Base-by-base conservation (phyloP, 176 grass and related monocot species). In the Rhynchospora breviuscula region DNA sequence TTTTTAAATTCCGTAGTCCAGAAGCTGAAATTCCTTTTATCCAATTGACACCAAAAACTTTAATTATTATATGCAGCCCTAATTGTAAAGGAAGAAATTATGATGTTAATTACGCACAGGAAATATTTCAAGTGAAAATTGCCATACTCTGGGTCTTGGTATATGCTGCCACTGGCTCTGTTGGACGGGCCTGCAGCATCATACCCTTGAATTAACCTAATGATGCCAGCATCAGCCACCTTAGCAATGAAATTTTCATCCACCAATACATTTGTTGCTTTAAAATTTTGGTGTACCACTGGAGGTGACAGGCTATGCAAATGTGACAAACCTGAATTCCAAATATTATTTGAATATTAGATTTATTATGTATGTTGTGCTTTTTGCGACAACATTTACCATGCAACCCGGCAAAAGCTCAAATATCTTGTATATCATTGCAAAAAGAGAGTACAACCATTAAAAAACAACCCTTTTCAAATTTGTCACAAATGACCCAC, bases 191-290 rank as follows among this genome's bases (percentile, higher is more conserved):
- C 81, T 7, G 56, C 82, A n/a, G 84, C 84, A 10, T 89, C 79
- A 29, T 52, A 49, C 17, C 86, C 87, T 90, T 87, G 63, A 71
- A 91, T 84, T 57, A 98, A 80, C 83, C 85, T 79, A 9, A 87
- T 47, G 74, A 95, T 81, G 6, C 95, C 90, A 65, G 89, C 90
- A 63, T 95, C 95, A 43, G 89, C 87, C 69, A 98, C 92, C 79
- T 98, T 95, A 7, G 95, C 92, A 65, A 98, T 98, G 81, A 94
- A 98, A 79, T 98, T 98, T 81, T 98, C 95, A 58, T 98, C 95
- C 47, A 98, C 92, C 79, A 98, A 81, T 4, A 98, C 92, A 46
- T 98, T 98, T 77, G 86, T 95, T 54, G 92, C 93, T 89, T 98
- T 98, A 79, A 98, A 94, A 59, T 84, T 86, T 51, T 85, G 86